phyloP scores from a whole-genome alignment of 768 basidiomycete species.

The Sarcodon aspratus region DNA sequence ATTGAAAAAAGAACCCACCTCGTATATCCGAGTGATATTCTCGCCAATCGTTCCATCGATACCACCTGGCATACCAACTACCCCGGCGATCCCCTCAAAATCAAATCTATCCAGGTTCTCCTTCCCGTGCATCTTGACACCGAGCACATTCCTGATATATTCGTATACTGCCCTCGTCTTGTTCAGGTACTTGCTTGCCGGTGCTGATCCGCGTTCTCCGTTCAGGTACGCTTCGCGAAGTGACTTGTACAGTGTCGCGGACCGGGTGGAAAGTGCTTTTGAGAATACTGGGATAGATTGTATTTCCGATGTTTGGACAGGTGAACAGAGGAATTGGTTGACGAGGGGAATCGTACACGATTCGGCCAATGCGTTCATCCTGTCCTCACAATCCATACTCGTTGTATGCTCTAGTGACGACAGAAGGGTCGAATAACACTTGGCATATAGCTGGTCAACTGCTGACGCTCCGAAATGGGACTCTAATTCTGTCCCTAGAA shows the following conservation, averaged over 20 bases:
- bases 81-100: conserved; percentile 42
- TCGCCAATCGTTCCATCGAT: conserved; percentile 63
- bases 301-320: conserved; percentile 7
- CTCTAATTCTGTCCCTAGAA: conserved; percentile 39
- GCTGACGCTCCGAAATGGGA: conserved; percentile 28
- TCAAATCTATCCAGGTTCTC: conserved; percentile 39
- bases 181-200: conserved; percentile 57
- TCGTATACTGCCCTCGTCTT: conserved; percentile 67
- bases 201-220: conserved; percentile 47
- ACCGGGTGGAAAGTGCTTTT: conserved; percentile 34
- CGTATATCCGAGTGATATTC: conserved; percentile 65
- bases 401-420: conserved; percentile 53
- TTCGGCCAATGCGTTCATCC: conserved; percentile 64
- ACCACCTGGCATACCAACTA: conserved; percentile 29
- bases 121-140: conserved; percentile 71
- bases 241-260: conserved; percentile 31
- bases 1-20: conserved; percentile 24
- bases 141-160: conserved; percentile 59
- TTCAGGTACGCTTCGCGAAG: conserved; percentile 47
- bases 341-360: conserved; percentile 51
- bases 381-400: conserved; percentile 55
- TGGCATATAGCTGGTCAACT: conserved; percentile 20
- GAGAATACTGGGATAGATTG: conserved; percentile 41
- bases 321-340: conserved; percentile 23
- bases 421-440: conserved; percentile 31